These are phyloP conservation scores for Colletotrichum falcatum DNA, from an alignment of 2,329 filamentous ascomycete genomes.

Conservation along the genomic window DNA sequence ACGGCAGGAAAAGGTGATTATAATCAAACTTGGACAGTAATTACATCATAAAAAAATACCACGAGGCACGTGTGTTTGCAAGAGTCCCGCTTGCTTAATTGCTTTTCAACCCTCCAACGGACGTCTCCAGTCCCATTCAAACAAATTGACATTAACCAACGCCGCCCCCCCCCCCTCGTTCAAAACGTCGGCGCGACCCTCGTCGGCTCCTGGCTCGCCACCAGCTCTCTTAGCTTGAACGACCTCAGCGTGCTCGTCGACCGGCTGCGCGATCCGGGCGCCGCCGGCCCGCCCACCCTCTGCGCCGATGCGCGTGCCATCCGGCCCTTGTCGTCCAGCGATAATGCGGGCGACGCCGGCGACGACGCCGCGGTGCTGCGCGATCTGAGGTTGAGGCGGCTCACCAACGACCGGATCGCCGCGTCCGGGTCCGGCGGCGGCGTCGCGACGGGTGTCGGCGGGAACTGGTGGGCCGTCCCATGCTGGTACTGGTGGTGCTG, in stretches of 20 bases:
- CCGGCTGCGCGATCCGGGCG: conserved; percentile 28
- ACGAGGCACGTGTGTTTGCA: background rate
- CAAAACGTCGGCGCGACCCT: conserved; percentile 32
- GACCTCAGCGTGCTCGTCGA: conserved; percentile 43
- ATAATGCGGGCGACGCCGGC: conserved; percentile 41
- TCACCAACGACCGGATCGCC: conserved; percentile 50
- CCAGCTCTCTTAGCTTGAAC: conserved; percentile 42
- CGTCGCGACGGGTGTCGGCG: conserved; percentile 44
- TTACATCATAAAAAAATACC: background rate
- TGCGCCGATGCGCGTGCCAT: conserved; percentile 26
- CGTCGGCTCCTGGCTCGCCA: conserved; percentile 33
- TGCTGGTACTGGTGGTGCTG: conserved; percentile 5
- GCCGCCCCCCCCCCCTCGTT: background rate
- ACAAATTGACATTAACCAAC: background rate
- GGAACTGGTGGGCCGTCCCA: conserved; percentile 24
- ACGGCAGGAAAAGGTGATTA: no score
- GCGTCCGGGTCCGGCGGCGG: conserved; percentile 46
- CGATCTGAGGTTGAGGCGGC: conserved; percentile 50
- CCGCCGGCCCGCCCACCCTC: conserved; percentile 1
- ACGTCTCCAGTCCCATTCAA: background rate
- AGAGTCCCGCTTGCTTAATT: background rate
- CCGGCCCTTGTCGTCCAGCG: conserved; percentile 37
- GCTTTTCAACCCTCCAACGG: background rate
- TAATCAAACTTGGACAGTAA: background rate
- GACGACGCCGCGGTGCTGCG: conserved; percentile 41